Evolutionary conservation across 2,329 filamentous ascomycete species (phyloP).

Genomic region (Corynespora cassiicola): DNA sequence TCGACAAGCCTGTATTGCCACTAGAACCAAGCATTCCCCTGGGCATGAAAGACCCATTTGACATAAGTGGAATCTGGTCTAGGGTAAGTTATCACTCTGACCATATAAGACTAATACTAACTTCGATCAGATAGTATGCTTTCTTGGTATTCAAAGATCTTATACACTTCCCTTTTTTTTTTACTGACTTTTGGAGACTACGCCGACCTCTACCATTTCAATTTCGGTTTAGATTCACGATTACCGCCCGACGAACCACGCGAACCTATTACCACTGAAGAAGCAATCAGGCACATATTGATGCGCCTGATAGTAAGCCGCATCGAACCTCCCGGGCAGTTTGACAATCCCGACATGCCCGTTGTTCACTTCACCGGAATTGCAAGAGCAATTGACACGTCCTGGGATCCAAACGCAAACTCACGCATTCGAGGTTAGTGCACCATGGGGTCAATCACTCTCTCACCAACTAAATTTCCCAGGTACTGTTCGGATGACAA

Average conservation of each 20-base stretch:
- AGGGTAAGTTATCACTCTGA: conserved; percentile 54
- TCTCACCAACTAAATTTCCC: conserved; percentile 25
- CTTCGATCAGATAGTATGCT: conserved; percentile 49
- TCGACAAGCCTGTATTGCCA: conserved; percentile 20
- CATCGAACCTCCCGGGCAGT: conserved; percentile 65
- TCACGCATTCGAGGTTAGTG: conserved; percentile 67
- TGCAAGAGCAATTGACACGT: conserved; percentile 67
- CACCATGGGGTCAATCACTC: neutral
- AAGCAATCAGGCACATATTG: conserved; percentile 73
- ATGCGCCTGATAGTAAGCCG: conserved; percentile 69
- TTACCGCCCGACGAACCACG: conserved; percentile 47
- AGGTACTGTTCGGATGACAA: conserved; percentile 70
- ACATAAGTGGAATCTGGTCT: conserved; percentile 74
- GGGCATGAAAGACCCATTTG: conserved; percentile 71
- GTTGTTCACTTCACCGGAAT: conserved; percentile 72
- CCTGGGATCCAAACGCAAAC: conserved; percentile 73
- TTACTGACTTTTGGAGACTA: conserved; percentile 59
- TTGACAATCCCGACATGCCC: conserved; percentile 65
- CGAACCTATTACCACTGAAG: conserved; percentile 65
- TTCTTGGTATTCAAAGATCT: conserved; percentile 40
- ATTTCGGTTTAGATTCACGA: conserved; percentile 61
- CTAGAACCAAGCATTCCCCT: conserved; percentile 50
- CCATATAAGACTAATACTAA: conserved; percentile 14
- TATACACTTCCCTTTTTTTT: no score
- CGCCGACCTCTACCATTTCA: conserved; percentile 74